phyloP scores from a whole-genome alignment of 352 stramenopile species.

The Phytopythium litorale region DNA sequence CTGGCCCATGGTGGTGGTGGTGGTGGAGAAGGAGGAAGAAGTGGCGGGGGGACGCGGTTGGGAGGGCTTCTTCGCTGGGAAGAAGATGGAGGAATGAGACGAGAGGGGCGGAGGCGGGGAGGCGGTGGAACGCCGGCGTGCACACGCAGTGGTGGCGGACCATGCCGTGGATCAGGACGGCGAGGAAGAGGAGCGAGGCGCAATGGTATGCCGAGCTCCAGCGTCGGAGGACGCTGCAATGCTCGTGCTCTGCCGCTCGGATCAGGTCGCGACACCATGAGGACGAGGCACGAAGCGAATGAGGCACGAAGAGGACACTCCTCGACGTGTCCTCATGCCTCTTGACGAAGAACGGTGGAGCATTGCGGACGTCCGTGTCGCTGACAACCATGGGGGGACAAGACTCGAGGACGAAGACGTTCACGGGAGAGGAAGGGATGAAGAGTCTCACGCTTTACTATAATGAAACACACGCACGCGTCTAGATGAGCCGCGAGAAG shows the following conservation, averaged over 20 bases:
- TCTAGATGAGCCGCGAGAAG: constrained; percentile 70
- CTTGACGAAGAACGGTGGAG: neutral
- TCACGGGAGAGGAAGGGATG: no score
- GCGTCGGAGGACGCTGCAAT: no score
- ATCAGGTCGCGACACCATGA: neutral
- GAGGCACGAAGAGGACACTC: no score
- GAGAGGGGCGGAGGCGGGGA: neutral
- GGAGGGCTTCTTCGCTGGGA: constrained; percentile 16
- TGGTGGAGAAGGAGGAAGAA: constrained; percentile 13
- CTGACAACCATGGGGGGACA: no score
- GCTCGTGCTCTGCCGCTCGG: neutral
- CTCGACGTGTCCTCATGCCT: neutral
- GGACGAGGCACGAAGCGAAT: neutral
- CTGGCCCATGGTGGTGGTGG: no score
- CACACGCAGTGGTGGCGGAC: neutral
- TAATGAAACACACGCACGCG: no score
- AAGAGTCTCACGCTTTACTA: no score
- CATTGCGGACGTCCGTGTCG: no score
- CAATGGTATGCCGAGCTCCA: no score
- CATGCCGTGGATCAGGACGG: neutral
- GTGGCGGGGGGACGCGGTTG: constrained; percentile 3
- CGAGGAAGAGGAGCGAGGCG: neutral
- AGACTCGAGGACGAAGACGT: no score
- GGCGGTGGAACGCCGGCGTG: neutral
- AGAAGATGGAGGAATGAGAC: constrained; percentile 33